A percentile compares a stretch with the other conserved stretches of the same genome.
phyloP scores from a whole-genome alignment of 176 grass and related monocot species.

The Aechmea fasciata region DNA sequence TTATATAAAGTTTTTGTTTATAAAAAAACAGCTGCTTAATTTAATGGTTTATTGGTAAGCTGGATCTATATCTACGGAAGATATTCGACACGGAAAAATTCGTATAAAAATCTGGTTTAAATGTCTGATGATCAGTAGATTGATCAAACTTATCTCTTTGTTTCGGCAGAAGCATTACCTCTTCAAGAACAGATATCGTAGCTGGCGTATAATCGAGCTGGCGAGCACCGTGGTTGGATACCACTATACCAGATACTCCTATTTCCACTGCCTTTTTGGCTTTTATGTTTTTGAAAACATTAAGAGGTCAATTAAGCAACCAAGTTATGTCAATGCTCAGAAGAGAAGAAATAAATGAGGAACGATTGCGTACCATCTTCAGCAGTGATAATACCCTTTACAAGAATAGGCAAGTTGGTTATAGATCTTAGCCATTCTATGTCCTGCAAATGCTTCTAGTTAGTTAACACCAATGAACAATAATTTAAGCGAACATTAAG shows the following conservation, averaged over 20 bases:
- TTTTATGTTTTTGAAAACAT: slow-evolving; percentile 13
- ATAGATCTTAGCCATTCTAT: slow-evolving; percentile 74
- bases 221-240: slow-evolving; percentile 79
- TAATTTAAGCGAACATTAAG: slow-evolving; percentile 9
- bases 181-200: slow-evolving; percentile 67
- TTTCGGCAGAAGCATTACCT: slow-evolving; percentile 28
- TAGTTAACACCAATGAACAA: neutral
- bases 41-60: neutral
- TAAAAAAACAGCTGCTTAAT: neutral
- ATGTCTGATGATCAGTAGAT: neutral
- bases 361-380: slow-evolving; percentile 50
- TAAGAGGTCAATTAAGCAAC: slow-evolving; percentile 1
- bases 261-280: slow-evolving; percentile 59
- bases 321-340: neutral
- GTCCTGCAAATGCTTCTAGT: slow-evolving; percentile 33
- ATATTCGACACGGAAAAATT: too few species aligned
- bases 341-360: neutral
- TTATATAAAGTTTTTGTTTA: neutral
- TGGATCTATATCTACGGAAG: too few species aligned
- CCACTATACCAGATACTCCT: slow-evolving; percentile 51
- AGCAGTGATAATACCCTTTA: slow-evolving; percentile 71
- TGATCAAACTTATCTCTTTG: neutral
- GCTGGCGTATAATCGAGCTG: slow-evolving; percentile 74
- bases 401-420: slow-evolving; percentile 58
- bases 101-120: too few species aligned